Conservation (phyloP, 805 yeast species). For the Ascoidea tarda region DNA sequence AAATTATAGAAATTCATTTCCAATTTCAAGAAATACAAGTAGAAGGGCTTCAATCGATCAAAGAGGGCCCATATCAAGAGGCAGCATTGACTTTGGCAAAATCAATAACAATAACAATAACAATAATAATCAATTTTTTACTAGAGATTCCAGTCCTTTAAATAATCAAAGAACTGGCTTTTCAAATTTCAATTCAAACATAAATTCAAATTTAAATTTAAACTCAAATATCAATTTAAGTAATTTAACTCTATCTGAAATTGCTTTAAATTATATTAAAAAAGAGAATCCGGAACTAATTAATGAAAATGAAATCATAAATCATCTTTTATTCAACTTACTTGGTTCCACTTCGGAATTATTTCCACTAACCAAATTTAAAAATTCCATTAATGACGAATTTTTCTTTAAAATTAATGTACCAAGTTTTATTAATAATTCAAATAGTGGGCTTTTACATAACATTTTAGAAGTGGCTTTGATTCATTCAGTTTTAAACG, state of each 20-base stretch:
- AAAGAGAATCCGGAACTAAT: neutral
- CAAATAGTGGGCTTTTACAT: neutral
- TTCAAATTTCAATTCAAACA: too few species aligned
- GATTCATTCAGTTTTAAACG: neutral
- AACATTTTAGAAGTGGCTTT: neutral
- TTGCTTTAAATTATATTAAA: too few species aligned
- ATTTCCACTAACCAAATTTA: too few species aligned
- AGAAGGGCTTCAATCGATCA: neutral
- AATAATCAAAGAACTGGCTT: too few species aligned
- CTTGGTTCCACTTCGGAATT: neutral
- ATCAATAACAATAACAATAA: too few species aligned
- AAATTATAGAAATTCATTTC: too few species aligned
- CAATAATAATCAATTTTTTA: too few species aligned
- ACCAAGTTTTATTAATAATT: neutral
- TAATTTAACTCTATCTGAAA: neutral
- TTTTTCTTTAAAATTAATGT: too few species aligned
- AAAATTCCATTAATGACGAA: neutral
- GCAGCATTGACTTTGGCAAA: neutral
- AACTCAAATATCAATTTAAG: too few species aligned
- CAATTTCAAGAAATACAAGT: too few species aligned
- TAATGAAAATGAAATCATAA: neutral
- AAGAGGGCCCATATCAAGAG: neutral
- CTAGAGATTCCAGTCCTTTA: neutral
- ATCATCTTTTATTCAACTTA: too few species aligned
- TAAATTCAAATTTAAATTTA: too few species aligned